Percentiles rank a stretch among this genome's conserved stretches.
phyloP scores from a whole-genome alignment of 1,284 basidiomycete species.

The Sanghuangporus weigelae region DNA sequence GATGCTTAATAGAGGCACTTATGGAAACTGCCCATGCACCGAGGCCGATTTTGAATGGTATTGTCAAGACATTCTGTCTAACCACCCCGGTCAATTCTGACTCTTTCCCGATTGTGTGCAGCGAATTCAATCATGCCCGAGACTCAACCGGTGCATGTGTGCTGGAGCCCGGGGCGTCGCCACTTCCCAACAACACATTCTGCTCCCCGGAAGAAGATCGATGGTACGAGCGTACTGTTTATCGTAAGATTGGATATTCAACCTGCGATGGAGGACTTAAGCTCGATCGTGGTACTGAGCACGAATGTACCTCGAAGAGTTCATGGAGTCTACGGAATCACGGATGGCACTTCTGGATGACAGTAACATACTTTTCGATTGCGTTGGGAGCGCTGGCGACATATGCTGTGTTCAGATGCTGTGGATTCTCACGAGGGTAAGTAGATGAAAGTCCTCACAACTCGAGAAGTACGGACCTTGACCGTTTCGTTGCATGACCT shows the following conservation, averaged over 20 bases:
- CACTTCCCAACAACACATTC: constrained; percentile 54
- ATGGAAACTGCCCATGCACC: constrained; percentile 66
- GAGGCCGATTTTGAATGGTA: constrained; percentile 88
- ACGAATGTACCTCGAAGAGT: constrained; percentile 76
- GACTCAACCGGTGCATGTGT: constrained; percentile 69
- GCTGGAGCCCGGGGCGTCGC: constrained; percentile 59
- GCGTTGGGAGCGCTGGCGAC: constrained; percentile 67
- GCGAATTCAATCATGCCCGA: constrained; percentile 86
- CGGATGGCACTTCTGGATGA: constrained; percentile 77
- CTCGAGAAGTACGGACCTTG: too few relatives aligned
- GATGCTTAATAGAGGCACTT: constrained; percentile 27
- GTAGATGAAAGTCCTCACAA: constrained; percentile 25
- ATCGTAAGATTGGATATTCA: constrained; percentile 85
- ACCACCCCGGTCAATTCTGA: neutral
- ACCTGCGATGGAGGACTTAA: constrained; percentile 73
- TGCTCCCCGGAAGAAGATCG: constrained; percentile 63
- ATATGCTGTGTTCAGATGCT: constrained; percentile 73
- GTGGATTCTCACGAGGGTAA: constrained; percentile 66
- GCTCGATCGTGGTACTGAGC: constrained; percentile 64
- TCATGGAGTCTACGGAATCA: constrained; percentile 77
- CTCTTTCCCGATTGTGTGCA: constrained; percentile 25
- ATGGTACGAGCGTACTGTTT: constrained; percentile 90
- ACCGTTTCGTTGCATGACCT: too few relatives aligned
- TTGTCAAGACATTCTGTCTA: neutral
- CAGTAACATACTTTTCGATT: constrained; percentile 70